Evolutionary conservation across 441 rosid species (phyloP).

Genomic region (Aleurites moluccanus): DNA sequence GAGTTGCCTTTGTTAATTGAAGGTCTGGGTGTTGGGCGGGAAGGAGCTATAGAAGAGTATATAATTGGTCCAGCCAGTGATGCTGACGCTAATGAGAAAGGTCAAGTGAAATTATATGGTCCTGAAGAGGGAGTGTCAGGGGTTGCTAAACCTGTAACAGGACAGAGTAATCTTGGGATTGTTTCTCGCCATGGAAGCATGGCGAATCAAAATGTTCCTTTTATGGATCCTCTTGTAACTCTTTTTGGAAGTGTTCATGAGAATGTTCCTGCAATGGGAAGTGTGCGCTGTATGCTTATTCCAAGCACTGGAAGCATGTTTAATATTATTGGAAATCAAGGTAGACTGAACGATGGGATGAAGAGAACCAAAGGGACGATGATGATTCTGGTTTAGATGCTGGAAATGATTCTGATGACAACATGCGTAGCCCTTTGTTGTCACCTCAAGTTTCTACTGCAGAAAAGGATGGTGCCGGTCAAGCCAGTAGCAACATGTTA

Average conservation of each 20-base stretch:
- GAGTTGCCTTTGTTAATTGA: slow-evolving; percentile 71
- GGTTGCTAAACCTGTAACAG: slow-evolving; percentile 71
- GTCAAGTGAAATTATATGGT: slow-evolving; percentile 60
- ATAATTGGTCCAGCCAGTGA: slow-evolving; percentile 45
- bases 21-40: slow-evolving; percentile 65
- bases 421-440: slow-evolving; percentile 70
- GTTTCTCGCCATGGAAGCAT: slow-evolving; percentile 77
- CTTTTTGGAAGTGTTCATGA: slow-evolving; percentile 91
- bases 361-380: slow-evolving; percentile 60
- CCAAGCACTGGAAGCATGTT: slow-evolving; percentile 83
- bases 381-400: slow-evolving; percentile 46
- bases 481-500: slow-evolving; percentile 34
- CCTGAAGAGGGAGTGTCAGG: slow-evolving; percentile 64
- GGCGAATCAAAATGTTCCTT: slow-evolving; percentile 43
- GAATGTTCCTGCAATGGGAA: slow-evolving; percentile 61
- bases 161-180: slow-evolving; percentile 52
- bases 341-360: slow-evolving; percentile 68
- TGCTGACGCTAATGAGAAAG: slow-evolving; percentile 38
- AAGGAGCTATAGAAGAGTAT: slow-evolving; percentile 57
- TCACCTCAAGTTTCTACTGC: slow-evolving; percentile 57
- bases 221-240: slow-evolving; percentile 87
- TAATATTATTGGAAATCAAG: slow-evolving; percentile 56
- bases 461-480: slow-evolving; percentile 54
- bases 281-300: slow-evolving; percentile 72
- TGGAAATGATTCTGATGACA: slow-evolving; percentile 60